Base-by-base conservation (phyloP, 495 filamentous ascomycete genomes). In the Xylaria bambusicola region DNA sequence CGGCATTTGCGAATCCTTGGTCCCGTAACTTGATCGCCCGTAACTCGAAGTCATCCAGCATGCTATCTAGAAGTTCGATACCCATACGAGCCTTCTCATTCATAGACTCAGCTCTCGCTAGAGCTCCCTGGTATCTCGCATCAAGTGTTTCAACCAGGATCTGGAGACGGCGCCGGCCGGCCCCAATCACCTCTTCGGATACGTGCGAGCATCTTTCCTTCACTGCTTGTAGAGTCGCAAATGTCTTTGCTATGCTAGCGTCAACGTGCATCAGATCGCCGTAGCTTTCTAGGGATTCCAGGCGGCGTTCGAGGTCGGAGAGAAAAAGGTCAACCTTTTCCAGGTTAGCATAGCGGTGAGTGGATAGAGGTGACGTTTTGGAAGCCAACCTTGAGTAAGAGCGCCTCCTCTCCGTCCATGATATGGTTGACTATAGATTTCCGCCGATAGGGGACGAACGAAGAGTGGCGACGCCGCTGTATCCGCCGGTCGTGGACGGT, bases 111-210 rank as follows among this genome's bases (percentile, higher is more conserved):
- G 92, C 92, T 9, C 87, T 90, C 6, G 82, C 86, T 54, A 99
- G 49, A n/a, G 86, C 93, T 58, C 93, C 90, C 29, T 93, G 88
- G 74, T 98, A 98, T 60, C 90, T 81, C 12, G 82, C 84, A 69
- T 99, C 94, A n/a, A 99, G 79, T 2, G 91, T 96, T 58, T 98
- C 94, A 17, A 99, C 91, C 71, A 98, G 84, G 44, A 97, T 85
- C 63, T 88, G 87, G 38, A 96, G 90, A 46, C 91, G 83, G 61
- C 89, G 85, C 53, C 88, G 86, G 24, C 94, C 92, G 44, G 90
- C 90, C 27, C 89, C 95, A 70, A 97, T 88, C 38, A 97, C 81
- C 61, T 92, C 92, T 56, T 90, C 93, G 7, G 93, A 95, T n/a
- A 92, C 90, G 57, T 92, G 83, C 6, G 89, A 91, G 71, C 94